Conservation (phyloP, 345 rosid genomes). For the Barbarea vulgaris region DNA sequence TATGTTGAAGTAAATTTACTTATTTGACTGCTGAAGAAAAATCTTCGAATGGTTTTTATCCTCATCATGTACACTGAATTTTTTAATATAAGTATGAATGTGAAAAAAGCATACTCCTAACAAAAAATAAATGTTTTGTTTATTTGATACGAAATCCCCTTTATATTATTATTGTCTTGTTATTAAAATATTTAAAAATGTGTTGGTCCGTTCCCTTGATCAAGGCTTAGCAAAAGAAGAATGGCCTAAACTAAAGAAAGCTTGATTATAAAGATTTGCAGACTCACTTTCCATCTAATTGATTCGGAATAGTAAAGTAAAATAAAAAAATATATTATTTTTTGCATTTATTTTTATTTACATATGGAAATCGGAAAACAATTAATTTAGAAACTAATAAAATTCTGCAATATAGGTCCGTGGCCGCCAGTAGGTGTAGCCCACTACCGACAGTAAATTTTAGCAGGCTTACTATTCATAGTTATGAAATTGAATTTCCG, state of each 20-base stretch:
- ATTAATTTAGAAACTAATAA: neutral
- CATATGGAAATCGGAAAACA: neutral
- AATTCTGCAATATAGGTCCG: neutral
- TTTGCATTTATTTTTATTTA: neutral
- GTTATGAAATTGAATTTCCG: neutral
- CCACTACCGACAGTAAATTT: constrained; percentile 29
- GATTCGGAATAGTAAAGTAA: neutral
- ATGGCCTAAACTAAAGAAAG: neutral
- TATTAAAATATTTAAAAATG: neutral
- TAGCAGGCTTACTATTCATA: constrained; percentile 3
- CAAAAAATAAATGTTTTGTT: neutral
- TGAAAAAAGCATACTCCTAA: neutral
- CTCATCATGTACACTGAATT: neutral
- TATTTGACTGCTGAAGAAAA: neutral
- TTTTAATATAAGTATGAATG: neutral
- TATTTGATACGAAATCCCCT: neutral
- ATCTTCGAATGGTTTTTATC: neutral
- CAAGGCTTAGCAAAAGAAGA: constrained; percentile 4
- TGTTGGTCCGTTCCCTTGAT: neutral
- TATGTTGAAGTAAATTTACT: neutral
- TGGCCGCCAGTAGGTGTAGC: constrained; percentile 10
- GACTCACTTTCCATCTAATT: constrained; percentile 24
- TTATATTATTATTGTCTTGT: neutral
- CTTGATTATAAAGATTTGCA: neutral
- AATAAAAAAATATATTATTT: neutral